Conservation (phyloP, 139 green algal genomes). For the Tetraselmis chui region DNA sequence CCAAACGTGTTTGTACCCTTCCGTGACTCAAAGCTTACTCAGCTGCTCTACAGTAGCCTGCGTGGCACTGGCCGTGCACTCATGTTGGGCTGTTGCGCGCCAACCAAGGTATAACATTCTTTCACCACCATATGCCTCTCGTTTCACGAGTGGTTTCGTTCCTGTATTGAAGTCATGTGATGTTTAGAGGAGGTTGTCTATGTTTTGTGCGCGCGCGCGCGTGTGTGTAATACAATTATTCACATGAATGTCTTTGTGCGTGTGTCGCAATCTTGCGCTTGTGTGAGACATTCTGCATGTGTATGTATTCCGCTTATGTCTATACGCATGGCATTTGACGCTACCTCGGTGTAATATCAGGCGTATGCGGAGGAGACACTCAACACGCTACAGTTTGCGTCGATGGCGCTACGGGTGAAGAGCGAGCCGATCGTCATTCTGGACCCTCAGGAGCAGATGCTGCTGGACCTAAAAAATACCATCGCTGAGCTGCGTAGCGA, state of each 20-base stretch:
- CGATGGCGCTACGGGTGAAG: constrained; percentile 54
- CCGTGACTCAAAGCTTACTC: constrained; percentile 49
- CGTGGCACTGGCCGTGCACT: constrained; percentile 37
- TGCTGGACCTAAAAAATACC: constrained; percentile 50
- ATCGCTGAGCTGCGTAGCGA: constrained; percentile 44
- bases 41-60: constrained; percentile 53
- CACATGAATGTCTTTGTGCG: too few relatives aligned
- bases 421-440: constrained; percentile 40
- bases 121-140: too few relatives aligned
- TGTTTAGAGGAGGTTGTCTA: too few relatives aligned
- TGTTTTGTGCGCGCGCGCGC: too few relatives aligned
- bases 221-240: too few relatives aligned
- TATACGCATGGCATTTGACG: too few relatives aligned
- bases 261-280: too few relatives aligned
- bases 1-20: constrained; percentile 24
- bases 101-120: constrained; percentile 19
- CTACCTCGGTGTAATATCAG: too few relatives aligned
- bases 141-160: too few relatives aligned
- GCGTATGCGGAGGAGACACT: constrained; percentile 46
- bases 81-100: constrained; percentile 66
- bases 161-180: too few relatives aligned
- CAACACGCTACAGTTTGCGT: constrained; percentile 60
- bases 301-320: too few relatives aligned
- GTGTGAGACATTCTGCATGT: too few relatives aligned
- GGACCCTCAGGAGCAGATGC: constrained; percentile 47